Evolutionary conservation across 305 asterid species (phyloP).

Genomic region (Fraxinus sp.): DNA sequence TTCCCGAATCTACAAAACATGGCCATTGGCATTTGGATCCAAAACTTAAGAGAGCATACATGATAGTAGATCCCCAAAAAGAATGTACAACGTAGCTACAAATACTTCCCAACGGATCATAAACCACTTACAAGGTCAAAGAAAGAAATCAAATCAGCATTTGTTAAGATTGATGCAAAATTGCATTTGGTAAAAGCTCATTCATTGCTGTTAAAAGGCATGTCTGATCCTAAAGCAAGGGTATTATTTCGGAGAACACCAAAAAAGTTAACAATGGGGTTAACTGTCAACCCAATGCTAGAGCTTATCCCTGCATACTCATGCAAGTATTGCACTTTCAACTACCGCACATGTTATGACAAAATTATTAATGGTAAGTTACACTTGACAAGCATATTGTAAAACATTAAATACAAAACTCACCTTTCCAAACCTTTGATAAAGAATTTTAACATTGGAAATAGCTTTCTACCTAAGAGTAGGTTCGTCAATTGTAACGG

Average conservation of each 20-base stretch:
- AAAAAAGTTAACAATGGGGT: conserved; percentile 45
- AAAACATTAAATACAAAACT: not conserved
- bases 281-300: conserved; percentile 45
- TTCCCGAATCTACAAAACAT: conserved; percentile 30
- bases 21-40: not conserved
- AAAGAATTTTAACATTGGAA: conserved; percentile 9
- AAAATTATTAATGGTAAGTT: too few relatives aligned
- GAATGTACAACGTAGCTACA: not conserved
- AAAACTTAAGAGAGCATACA: too few relatives aligned
- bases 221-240: conserved; percentile 43
- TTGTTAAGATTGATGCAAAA: conserved; percentile 39
- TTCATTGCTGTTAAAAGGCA: conserved; percentile 37
- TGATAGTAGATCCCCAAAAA: too few relatives aligned
- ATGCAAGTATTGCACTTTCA: conserved; percentile 47
- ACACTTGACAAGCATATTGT: too few relatives aligned
- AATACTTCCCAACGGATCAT: not conserved
- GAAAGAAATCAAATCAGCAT: conserved; percentile 39
- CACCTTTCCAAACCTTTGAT: conserved; percentile 18
- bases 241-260: conserved; percentile 37
- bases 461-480: conserved; percentile 15
- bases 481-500: conserved; percentile 8
- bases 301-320: conserved; percentile 49
- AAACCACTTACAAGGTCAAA: conserved; percentile 36
- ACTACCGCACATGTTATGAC: conserved; percentile 17
- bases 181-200: conserved; percentile 40